Conservation (phyloP, 2,329 filamentous ascomycete genomes). For the Ciborinia camelliae region DNA sequence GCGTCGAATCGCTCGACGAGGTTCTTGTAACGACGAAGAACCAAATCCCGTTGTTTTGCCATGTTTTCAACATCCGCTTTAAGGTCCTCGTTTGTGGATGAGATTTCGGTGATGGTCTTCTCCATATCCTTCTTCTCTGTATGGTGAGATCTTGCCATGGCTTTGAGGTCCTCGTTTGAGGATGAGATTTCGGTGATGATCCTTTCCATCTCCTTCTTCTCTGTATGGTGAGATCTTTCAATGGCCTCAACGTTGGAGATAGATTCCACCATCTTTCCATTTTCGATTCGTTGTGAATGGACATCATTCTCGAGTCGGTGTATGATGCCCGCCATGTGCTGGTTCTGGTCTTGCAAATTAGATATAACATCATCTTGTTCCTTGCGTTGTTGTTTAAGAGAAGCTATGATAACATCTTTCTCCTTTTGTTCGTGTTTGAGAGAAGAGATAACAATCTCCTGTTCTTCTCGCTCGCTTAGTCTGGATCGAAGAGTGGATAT, state of each 20-base stretch:
- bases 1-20: slow-evolving; percentile 8
- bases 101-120: neutral
- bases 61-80: neutral
- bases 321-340: neutral
- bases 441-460: neutral
- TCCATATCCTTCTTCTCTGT: neutral
- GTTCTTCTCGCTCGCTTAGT: neutral
- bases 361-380: neutral
- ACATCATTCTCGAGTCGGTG: neutral
- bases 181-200: neutral
- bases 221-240: neutral
- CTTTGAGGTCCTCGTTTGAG: slow-evolving; percentile 2
- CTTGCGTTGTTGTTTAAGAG: neutral
- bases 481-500: neutral
- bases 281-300: neutral
- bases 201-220: slow-evolving; percentile 2
- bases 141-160: neutral
- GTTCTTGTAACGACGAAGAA: slow-evolving; percentile 9
- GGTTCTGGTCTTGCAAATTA: neutral
- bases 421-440: too few relatives aligned
- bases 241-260: neutral
- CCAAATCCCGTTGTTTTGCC: slow-evolving; percentile 8
- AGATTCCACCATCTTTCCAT: neutral
- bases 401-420: too few relatives aligned
- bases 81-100: slow-evolving; percentile 3